A percentile compares a stretch with the other conserved stretches of the same genome.
phyloP scores from a whole-genome alignment of 164 flowering plant species.

The Saururus chinensis region DNA sequence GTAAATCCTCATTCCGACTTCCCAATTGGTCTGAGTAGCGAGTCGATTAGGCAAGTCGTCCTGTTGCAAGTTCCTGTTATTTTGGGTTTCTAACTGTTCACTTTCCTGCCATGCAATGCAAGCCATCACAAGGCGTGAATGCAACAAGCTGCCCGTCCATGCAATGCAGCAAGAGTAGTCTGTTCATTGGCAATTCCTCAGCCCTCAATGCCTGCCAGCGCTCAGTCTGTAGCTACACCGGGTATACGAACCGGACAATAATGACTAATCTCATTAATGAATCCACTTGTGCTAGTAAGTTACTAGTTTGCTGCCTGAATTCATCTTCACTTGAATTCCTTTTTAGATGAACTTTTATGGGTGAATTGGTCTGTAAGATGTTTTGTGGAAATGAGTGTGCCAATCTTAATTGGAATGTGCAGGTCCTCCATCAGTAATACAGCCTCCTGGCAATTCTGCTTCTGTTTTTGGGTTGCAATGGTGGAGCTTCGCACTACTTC shows the following conservation, averaged over 20 bases:
- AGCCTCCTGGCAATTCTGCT: not conserved
- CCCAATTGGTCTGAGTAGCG: no score
- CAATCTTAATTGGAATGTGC: not conserved
- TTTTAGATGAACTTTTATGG: not conserved
- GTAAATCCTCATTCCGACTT: slow-evolving; percentile 4
- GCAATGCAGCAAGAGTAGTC: slow-evolving; percentile 23
- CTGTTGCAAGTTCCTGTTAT: not conserved
- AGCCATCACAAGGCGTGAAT: slow-evolving; percentile 21
- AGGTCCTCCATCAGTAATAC: not conserved
- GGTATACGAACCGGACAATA: slow-evolving; percentile 33
- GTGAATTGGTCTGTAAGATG: not conserved
- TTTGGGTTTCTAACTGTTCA: no score
- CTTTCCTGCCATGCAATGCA: slow-evolving; percentile 22
- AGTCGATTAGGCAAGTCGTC: no score
- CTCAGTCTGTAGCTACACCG: slow-evolving; percentile 52
- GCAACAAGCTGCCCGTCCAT: slow-evolving; percentile 31
- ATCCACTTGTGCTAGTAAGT: slow-evolving; percentile 31
- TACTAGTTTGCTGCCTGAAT: not conserved
- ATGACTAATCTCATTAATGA: slow-evolving; percentile 19
- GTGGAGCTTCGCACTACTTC: not conserved
- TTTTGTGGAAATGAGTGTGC: not conserved
- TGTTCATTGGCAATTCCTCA: slow-evolving; percentile 31
- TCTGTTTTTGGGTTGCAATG: not conserved
- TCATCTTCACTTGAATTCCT: no score
- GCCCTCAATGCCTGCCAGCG: slow-evolving; percentile 12